These are phyloP conservation scores for Vanilla planifolia DNA, from an alignment of 106 monocot species.

Conservation along the genomic window DNA sequence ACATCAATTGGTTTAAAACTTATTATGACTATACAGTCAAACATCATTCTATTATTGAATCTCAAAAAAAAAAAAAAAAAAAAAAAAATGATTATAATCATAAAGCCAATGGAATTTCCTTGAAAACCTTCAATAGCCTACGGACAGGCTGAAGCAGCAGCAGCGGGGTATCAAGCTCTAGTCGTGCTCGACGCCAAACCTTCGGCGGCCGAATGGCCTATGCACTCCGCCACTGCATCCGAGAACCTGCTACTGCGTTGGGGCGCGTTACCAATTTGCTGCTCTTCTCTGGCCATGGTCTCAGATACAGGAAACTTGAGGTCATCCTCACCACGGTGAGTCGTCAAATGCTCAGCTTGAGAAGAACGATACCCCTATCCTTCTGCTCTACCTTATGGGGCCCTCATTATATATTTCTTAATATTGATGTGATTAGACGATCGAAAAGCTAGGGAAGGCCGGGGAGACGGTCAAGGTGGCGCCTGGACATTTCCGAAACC, in stretches of 20 bases:
- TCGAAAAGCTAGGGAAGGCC: constrained; percentile 78
- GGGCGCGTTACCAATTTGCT: constrained; percentile 47
- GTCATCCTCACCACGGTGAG: constrained; percentile 93
- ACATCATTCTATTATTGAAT: no score
- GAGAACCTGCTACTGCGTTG: neutral
- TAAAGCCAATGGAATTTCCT: no score
- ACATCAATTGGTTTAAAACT: no score
- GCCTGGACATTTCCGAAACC: constrained; percentile 87
- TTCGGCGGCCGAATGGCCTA: constrained; percentile 1
- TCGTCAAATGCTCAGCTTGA: neutral
- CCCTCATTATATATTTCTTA: neutral
- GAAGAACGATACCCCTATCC: neutral
- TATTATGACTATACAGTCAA: no score
- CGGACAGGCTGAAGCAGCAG: no score
- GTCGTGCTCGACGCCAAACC: neutral
- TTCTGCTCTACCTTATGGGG: neutral
- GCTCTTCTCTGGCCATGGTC: constrained; percentile 58
- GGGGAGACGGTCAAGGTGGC: constrained; percentile 94
- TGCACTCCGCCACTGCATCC: constrained; percentile 1
- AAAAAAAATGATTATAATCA: no score
- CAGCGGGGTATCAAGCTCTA: no score
- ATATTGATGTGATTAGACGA: constrained; percentile 29
- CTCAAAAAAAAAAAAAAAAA: no score
- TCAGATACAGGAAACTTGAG: constrained; percentile 77
- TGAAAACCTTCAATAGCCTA: no score